Evolutionary conservation across 768 basidiomycete genomes (phyloP).

Genomic region (Suillus brevipes): DNA sequence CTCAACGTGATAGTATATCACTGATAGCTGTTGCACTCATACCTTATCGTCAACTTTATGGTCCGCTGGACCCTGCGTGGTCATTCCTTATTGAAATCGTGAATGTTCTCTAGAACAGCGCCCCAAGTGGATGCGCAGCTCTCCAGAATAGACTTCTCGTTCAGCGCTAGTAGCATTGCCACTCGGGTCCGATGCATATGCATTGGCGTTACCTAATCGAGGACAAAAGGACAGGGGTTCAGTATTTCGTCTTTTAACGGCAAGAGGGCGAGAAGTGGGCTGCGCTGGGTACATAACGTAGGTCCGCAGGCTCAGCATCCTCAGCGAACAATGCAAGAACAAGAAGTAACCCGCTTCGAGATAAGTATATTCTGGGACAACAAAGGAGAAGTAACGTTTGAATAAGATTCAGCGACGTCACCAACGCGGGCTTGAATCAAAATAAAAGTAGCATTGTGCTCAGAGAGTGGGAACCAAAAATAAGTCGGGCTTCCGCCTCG

Average conservation of each 20-base stretch:
- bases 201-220: slow-evolving; percentile 38
- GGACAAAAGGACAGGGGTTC: slow-evolving; percentile 10
- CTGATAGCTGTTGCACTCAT: background rate
- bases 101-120: slow-evolving; percentile 16
- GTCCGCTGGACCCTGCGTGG: background rate
- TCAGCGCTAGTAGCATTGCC: slow-evolving; percentile 47
- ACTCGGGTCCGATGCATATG: slow-evolving; percentile 41
- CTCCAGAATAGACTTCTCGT: slow-evolving; percentile 54
- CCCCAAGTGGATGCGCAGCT: slow-evolving; percentile 50
- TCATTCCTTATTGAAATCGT: background rate
- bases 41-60: slow-evolving; percentile 4
- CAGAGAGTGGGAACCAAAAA: background rate
- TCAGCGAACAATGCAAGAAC: slow-evolving; percentile 20
- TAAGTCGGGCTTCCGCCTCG: background rate
- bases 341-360: slow-evolving; percentile 9
- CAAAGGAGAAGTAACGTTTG: background rate
- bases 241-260: slow-evolving; percentile 12
- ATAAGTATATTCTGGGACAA: slow-evolving; percentile 4
- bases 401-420: background rate
- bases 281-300: background rate
- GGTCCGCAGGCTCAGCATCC: slow-evolving; percentile 23
- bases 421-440: background rate
- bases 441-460: background rate
- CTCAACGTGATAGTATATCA: slow-evolving; percentile 4
- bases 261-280: background rate